Conservation (phyloP, 2,329 filamentous ascomycete genomes). For the Gliomastix tumulicola region DNA sequence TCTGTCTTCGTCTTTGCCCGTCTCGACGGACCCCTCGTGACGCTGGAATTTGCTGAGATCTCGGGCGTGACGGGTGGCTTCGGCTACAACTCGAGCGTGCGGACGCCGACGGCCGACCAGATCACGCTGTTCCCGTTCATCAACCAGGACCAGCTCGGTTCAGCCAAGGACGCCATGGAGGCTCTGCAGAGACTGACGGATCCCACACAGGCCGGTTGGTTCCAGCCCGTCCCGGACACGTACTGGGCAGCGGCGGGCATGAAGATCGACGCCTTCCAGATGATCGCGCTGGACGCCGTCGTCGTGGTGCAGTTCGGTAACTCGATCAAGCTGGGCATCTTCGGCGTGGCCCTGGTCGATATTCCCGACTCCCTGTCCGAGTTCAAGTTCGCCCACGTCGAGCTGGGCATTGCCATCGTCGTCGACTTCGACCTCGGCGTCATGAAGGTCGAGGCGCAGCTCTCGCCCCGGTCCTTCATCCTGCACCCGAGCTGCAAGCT, state of each 20-base stretch:
- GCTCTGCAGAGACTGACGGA: no score
- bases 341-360: constrained; percentile 18
- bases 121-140: neutral
- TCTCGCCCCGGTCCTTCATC: constrained; percentile 31
- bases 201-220: no score
- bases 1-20: constrained; percentile 27
- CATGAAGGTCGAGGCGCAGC: constrained; percentile 27
- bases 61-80: constrained; percentile 26
- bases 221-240: constrained; percentile 15
- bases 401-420: constrained; percentile 24
- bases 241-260: constrained; percentile 31
- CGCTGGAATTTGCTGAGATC: constrained; percentile 27
- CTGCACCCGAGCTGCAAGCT: constrained; percentile 29
- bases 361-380: constrained; percentile 20
- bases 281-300: constrained; percentile 25
- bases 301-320: constrained; percentile 21
- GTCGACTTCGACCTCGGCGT: constrained; percentile 25
- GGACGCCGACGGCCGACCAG: constrained; percentile 15
- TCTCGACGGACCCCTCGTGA: constrained; percentile 28
- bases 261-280: constrained; percentile 26
- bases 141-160: no score
- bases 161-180: neutral
- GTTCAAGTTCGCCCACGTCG: constrained; percentile 22
- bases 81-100: constrained; percentile 28
- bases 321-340: constrained; percentile 23